Evolutionary conservation across 2,329 filamentous ascomycete species (phyloP).

Genomic region (Capronia americana): DNA sequence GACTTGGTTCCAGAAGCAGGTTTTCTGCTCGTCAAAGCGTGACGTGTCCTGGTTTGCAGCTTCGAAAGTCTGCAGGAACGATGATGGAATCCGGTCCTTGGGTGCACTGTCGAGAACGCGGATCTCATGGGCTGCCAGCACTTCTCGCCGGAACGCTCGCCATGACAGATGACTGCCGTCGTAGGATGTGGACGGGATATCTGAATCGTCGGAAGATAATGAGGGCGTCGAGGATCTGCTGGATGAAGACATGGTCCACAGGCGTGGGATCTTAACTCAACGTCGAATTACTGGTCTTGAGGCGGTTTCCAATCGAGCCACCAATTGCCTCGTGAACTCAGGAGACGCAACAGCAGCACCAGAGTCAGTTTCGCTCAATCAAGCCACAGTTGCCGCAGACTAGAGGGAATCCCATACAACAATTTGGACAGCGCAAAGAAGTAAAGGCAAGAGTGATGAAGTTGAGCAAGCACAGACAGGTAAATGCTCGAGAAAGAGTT

Average conservation of each 20-base stretch:
- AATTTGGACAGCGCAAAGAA: not conserved
- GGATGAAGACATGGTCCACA: constrained; percentile 14
- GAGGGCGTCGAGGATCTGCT: constrained; percentile 20
- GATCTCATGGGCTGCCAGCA: constrained; percentile 31
- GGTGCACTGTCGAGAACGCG: constrained; percentile 25
- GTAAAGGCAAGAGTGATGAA: not conserved
- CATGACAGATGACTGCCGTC: constrained; percentile 34
- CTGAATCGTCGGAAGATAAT: constrained; percentile 12
- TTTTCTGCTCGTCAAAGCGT: constrained; percentile 31
- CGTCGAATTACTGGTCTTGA: not conserved
- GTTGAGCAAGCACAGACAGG: not conserved
- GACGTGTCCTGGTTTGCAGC: constrained; percentile 16
- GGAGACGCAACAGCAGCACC: not conserved
- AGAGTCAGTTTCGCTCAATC: not conserved
- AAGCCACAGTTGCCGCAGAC: not conserved
- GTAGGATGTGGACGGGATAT: constrained; percentile 25
- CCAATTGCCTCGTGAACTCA: not conserved
- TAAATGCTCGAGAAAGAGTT: not conserved
- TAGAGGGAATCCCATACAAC: not conserved
- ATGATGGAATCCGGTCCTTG: constrained; percentile 29
- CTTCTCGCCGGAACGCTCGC: constrained; percentile 30
- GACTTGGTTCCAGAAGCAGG: constrained; percentile 30
- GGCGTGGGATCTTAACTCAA: not conserved
- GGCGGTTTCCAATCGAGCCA: not conserved
- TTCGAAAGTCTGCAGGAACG: constrained; percentile 28